Evolutionary conservation across 1,139 yeast species (phyloP).

Genomic region (Candida neerlandica): DNA sequence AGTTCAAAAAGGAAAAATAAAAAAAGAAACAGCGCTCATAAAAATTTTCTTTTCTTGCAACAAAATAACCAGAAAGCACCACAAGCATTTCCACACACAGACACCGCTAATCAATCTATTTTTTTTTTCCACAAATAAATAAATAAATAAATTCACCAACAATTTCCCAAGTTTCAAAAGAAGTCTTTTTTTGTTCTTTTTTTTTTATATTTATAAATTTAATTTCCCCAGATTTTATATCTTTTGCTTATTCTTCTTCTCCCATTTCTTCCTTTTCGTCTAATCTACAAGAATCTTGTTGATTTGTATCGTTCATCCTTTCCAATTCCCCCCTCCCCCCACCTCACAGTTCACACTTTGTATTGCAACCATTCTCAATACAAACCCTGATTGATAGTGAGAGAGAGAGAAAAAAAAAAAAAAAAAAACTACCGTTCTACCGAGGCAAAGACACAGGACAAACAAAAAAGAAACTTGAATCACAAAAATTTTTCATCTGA

Average conservation of each 20-base stretch:
- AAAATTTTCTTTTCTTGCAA: slow-evolving; percentile 2
- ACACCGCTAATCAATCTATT: background rate
- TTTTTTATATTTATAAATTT: too few species aligned
- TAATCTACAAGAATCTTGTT: background rate
- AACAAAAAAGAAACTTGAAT: background rate
- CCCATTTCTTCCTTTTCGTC: background rate
- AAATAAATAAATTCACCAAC: slow-evolving; percentile 2
- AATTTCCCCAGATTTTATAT: slow-evolving; percentile 3
- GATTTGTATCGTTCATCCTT: background rate
- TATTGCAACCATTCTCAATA: background rate
- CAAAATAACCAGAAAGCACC: background rate
- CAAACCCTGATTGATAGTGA: slow-evolving; percentile 4
- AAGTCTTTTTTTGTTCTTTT: background rate
- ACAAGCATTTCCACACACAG: background rate
- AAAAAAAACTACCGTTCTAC: slow-evolving; percentile 1
- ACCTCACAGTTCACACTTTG: background rate
- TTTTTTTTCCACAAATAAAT: slow-evolving; percentile 1
- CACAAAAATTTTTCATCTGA: slow-evolving; percentile 4
- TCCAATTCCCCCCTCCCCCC: too few species aligned
- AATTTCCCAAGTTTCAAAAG: slow-evolving; percentile 3
- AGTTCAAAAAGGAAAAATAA: background rate
- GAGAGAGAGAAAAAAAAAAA: background rate
- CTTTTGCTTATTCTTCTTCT: background rate
- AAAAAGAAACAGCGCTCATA: background rate
- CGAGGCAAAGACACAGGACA: background rate